Conservation (phyloP, 2,329 filamentous ascomycete genomes). For the Alternaria sp. region DNA sequence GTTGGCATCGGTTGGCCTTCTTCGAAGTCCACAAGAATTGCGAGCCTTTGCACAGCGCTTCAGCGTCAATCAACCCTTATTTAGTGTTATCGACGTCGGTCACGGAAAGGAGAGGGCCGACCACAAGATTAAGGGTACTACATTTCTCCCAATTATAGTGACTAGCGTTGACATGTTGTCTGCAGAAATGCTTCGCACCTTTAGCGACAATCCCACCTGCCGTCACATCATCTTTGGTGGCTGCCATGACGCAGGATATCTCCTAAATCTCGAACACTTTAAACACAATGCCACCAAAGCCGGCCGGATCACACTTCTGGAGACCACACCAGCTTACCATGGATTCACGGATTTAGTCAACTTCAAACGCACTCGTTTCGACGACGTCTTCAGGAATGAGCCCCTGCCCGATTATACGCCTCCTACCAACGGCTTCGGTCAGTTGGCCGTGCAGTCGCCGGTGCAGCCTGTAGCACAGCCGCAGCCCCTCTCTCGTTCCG, state of each 20-base stretch:
- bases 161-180: constrained; percentile 12
- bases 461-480: constrained; percentile 22
- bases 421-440: constrained; percentile 7
- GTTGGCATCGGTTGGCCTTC: constrained; percentile 52
- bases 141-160: not conserved
- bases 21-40: constrained; percentile 52
- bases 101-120: constrained; percentile 58
- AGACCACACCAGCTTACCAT: constrained; percentile 53
- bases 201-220: constrained; percentile 57
- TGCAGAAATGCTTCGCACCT: constrained; percentile 57
- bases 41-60: constrained; percentile 56
- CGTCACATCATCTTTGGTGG: constrained; percentile 60
- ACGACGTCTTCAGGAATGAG: constrained; percentile 53
- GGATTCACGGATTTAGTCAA: constrained; percentile 54
- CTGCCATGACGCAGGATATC: constrained; percentile 58
- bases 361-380: constrained; percentile 52
- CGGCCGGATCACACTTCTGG: constrained; percentile 56
- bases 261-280: constrained; percentile 57
- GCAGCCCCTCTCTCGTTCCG: constrained; percentile 24
- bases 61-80: constrained; percentile 55
- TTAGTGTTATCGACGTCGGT: constrained; percentile 60
- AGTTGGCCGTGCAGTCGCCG: constrained; percentile 14
- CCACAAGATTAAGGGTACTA: constrained; percentile 56
- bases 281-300: constrained; percentile 52
- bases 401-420: constrained; percentile 48